Percentiles rank a stretch among this genome's conserved stretches.
Conservation (phyloP, 1,139 yeast species). For the Magnusiomyces paraingens region DNA sequence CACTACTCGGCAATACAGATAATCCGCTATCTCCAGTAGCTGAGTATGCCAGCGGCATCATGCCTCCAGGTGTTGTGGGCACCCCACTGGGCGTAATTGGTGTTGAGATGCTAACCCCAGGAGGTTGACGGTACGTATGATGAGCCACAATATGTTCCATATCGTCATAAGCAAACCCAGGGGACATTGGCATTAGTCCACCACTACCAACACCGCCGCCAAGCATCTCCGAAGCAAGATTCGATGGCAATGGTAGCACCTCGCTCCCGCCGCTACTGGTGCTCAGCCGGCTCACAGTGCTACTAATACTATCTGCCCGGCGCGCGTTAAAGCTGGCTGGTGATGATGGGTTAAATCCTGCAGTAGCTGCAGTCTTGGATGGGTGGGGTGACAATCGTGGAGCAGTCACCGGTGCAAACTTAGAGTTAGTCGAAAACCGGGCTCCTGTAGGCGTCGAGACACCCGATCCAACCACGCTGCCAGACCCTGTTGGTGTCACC, state of each 20-base stretch:
- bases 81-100: neutral
- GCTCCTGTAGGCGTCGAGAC: too few relatives aligned
- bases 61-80: too few relatives aligned
- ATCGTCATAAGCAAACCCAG: neutral
- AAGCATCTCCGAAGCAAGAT: neutral
- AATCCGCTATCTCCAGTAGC: neutral
- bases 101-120: neutral
- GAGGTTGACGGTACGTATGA: conserved; percentile 1
- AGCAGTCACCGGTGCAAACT: too few relatives aligned
- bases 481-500: neutral
- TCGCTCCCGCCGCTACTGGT: neutral
- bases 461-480: neutral
- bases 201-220: neutral
- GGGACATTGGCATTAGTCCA: neutral
- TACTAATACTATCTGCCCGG: neutral
- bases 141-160: conserved; percentile 6
- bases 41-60: neutral
- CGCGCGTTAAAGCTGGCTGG: too few relatives aligned
- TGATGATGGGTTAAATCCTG: too few relatives aligned
- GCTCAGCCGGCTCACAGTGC: neutral
- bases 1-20: too few relatives aligned
- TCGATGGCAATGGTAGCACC: neutral
- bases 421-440: too few relatives aligned
- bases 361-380: too few relatives aligned
- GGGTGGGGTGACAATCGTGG: too few relatives aligned